Base-by-base conservation (phyloP, 75 land plant species). In the Picea sitchensis region DNA sequence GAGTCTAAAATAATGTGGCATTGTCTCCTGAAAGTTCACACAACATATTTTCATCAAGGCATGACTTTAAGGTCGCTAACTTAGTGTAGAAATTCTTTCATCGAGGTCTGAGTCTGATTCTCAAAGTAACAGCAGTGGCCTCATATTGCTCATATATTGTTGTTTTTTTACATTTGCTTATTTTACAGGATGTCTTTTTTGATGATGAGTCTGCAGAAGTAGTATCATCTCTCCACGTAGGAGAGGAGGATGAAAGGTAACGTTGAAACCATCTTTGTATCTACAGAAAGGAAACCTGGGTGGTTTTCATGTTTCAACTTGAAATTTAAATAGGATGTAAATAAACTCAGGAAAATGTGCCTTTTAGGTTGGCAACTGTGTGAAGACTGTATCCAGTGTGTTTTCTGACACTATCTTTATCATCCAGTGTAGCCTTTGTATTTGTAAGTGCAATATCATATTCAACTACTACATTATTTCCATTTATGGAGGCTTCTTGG, bases 171-270 rank as follows among this genome's bases (percentile, higher is more conserved):
- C 51, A 65, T 54, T 41, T 61, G 71, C 63, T 61, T 12, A 44
- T 73, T 82, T 65, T 65, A 81, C 93, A 97, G 99, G 99, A 97
- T 87, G 96, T 97, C 32, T 95, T 90, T 73, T 97, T 97, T 84
- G 98, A 97, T 84, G 98, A 97, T 90, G 99, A 97, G 83, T 90
- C 98, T 72, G 98, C 99, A 23, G 98, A 97, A 84, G 94, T 92
- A 76, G 95, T 95, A 54, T 95, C 99, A 69, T 93, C 95, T 31
- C 82, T 97, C 57, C 90, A 93, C 18, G 77, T 95, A 15, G 93
- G 91, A 31, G 99, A 91, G 76, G 92, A 95, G 13, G 94, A 95
- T 54, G 99, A 94, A 65, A 95, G 95, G 99, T 95, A 77, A 41
- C 75, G 20, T 2, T n/a, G 58, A 59, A 58, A 31, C 32, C 26